phyloP scores from a whole-genome alignment of 192 early-diverging fungal species.

The Entophlyctis helioformis region DNA sequence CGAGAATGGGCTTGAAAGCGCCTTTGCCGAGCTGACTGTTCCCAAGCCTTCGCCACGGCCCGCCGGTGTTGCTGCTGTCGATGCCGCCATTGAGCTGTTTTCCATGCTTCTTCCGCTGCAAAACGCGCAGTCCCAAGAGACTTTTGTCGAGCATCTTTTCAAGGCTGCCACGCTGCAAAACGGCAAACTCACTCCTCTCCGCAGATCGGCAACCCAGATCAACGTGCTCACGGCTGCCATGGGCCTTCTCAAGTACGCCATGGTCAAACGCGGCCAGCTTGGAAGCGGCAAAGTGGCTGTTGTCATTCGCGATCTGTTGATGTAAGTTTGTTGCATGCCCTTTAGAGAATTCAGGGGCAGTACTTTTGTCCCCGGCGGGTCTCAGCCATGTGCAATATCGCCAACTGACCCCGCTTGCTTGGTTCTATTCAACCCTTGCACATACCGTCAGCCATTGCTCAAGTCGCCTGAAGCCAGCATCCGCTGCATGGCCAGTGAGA shows the following conservation, averaged over 20 bases:
- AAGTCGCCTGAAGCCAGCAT: conserved; percentile 56
- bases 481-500: conserved; percentile 66
- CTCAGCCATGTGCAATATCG: neutral
- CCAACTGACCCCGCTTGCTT: no score
- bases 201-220: conserved; percentile 64
- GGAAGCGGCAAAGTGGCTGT: conserved; percentile 18
- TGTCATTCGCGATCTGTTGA: conserved; percentile 28
- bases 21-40: no score
- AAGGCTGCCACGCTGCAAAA: conserved; percentile 41
- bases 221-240: conserved; percentile 69
- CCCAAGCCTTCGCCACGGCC: conserved; percentile 14
- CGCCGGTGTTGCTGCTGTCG: conserved; percentile 43
- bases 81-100: conserved; percentile 70
- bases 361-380: conserved; percentile 10
- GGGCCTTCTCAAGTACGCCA: conserved; percentile 52
- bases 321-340: conserved; percentile 13
- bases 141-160: conserved; percentile 62
- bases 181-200: conserved; percentile 48
- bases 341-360: neutral
- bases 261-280: conserved; percentile 37
- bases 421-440: no score
- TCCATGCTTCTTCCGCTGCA: conserved; percentile 59
- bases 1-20: no score
- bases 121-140: conserved; percentile 57
- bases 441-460: no score